Base-by-base conservation (phyloP, 495 filamentous ascomycete genomes). In the Apiosordaria backusii region DNA sequence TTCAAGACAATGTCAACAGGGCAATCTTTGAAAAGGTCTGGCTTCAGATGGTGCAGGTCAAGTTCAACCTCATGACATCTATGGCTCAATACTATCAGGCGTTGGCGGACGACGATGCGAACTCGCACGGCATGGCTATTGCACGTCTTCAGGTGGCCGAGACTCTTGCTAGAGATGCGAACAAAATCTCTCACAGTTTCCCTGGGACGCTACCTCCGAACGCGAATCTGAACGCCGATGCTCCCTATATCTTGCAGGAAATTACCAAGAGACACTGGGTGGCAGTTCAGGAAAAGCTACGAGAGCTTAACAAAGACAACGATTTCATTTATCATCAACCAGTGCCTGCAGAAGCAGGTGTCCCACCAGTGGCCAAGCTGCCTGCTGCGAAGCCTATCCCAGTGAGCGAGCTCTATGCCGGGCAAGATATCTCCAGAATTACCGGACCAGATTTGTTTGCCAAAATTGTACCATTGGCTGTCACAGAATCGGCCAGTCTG, bases 311-410 rank as follows among this genome's bases (percentile, higher is more conserved):
- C 65, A 97, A 97, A 68, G 95, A 99, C 76, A 99, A 99, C 74
- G 95, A 99, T 73, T 97, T 94, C 74, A 97, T 99, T 71, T 99
- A 98, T 71, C 95, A 99, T 76, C 92, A 97, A 67, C 87, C 87
- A 0, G 88, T 99, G 19, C 94, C 95, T 0, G 88, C 86, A 18
- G 94, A 97, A 75, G 90, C 91, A 15, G 86, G 86, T 54, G 82
- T 99, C 16, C 81, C 90, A 7, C 82, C 89, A 18, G 90, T 99
- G 61, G 87, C 93, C 3, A 99, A 98, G 75, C 84, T 98, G 10
- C 92, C 93, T 27, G 95, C 96, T 1, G 94, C 96, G n/a, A 99
- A 98, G 77, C 92, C 96, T 18, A 98, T 98, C 61, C 93, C 96
- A 0, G 95, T 99, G 50, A 93, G 92, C 76, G 95, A 99, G 75